These are phyloP conservation scores for Xylaria sp. DNA, from an alignment of 2,329 filamentous ascomycete species.

Conservation along the genomic window DNA sequence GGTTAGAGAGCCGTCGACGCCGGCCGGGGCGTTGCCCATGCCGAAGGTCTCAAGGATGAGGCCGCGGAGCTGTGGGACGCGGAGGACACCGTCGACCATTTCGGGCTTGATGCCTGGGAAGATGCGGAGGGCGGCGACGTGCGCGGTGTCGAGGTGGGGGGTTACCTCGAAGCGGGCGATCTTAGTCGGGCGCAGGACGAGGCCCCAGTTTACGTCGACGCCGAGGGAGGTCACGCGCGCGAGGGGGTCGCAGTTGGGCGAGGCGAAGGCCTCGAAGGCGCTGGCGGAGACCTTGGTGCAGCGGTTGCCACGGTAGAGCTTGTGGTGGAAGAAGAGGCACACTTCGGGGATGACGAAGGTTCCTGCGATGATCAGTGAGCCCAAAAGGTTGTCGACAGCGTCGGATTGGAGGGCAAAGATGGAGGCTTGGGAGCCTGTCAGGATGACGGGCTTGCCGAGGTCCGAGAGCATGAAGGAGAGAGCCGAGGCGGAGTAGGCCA, in stretches of 20 bases:
- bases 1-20: constrained; percentile 71
- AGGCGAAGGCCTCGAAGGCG: constrained; percentile 80
- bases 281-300: constrained; percentile 84
- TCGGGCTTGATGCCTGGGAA: constrained; percentile 92
- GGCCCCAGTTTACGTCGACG: constrained; percentile 74
- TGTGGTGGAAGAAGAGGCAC: constrained; percentile 89
- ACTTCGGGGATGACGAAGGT: constrained; percentile 93
- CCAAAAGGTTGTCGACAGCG: constrained; percentile 83
- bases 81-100: constrained; percentile 82
- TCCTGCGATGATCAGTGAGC: constrained; percentile 81
- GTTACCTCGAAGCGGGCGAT: constrained; percentile 71
- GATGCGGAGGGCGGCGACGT: constrained; percentile 82
- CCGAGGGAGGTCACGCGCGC: constrained; percentile 76
- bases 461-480: constrained; percentile 87
- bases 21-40: constrained; percentile 84
- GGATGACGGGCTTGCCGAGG: constrained; percentile 82
- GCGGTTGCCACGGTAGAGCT: constrained; percentile 80
- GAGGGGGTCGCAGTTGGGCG: constrained; percentile 78
- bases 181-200: constrained; percentile 67
- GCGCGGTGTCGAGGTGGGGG: constrained; percentile 73
- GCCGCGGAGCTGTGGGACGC: constrained; percentile 69
- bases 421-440: constrained; percentile 77
- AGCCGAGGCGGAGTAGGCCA: constrained; percentile 84
- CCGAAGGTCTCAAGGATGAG: constrained; percentile 89
- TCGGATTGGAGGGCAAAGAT: constrained; percentile 90